These are phyloP conservation scores for Scytalidium lignicola DNA, from an alignment of 2,329 filamentous ascomycete genomes.

Conservation along the genomic window DNA sequence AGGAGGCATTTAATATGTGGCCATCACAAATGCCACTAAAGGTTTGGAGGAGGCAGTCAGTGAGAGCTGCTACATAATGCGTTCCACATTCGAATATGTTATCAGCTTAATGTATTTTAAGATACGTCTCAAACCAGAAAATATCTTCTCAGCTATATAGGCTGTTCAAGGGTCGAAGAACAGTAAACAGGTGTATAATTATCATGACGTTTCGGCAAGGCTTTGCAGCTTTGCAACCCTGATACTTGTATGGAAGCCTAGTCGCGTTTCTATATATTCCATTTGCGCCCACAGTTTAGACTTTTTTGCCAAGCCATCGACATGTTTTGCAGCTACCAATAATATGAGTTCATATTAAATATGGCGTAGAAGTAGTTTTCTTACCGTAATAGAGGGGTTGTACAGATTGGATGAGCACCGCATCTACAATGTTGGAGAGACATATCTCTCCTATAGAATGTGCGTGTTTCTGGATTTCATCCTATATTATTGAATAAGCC, in stretches of 20 bases:
- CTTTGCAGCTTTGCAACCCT: neutral
- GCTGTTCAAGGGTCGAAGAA: neutral
- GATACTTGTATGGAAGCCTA: neutral
- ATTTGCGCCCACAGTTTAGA: neutral
- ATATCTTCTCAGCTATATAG: neutral
- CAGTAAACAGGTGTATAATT: neutral
- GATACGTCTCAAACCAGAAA: too few relatives aligned
- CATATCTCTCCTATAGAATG: neutral
- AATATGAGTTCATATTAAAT: neutral
- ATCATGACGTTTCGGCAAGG: neutral
- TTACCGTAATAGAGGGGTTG: neutral
- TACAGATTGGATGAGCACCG: neutral
- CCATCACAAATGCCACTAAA: neutral
- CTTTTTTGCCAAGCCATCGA: neutral
- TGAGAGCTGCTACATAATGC: neutral
- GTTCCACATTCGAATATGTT: too few relatives aligned
- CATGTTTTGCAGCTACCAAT: neutral
- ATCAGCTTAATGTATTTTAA: too few relatives aligned
- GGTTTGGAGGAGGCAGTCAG: neutral
- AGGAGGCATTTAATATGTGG: neutral
- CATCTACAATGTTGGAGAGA: neutral
- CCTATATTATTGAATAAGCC: neutral
- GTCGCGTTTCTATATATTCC: neutral
- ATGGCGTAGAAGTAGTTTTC: neutral
- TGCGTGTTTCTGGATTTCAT: neutral